Evolutionary conservation across 192 early-diverging fungal genomes (phyloP).

Genomic region (Jimgerdemannia lactiflua): DNA sequence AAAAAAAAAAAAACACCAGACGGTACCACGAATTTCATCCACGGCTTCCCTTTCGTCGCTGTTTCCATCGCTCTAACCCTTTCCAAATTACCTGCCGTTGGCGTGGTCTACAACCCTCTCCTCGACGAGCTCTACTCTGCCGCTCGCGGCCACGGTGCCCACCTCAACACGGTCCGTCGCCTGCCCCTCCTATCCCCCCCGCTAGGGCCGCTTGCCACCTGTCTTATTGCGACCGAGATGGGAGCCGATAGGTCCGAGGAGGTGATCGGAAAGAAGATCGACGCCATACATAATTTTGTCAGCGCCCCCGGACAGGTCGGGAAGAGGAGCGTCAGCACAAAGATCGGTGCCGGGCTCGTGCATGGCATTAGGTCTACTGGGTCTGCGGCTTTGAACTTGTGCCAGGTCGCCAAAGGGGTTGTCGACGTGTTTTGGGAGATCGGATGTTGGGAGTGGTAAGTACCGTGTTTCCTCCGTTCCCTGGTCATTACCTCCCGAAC

Average conservation of each 20-base stretch:
- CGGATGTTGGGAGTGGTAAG: constrained; percentile 67
- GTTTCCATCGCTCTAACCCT: constrained; percentile 85
- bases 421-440: constrained; percentile 92
- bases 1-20: constrained; percentile 26
- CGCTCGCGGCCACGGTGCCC: constrained; percentile 61
- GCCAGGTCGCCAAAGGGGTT: constrained; percentile 76
- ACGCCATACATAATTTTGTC: constrained; percentile 64
- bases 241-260: constrained; percentile 64
- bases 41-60: constrained; percentile 79
- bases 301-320: constrained; percentile 38
- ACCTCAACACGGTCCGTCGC: constrained; percentile 44
- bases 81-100: constrained; percentile 72
- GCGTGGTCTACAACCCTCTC: constrained; percentile 91
- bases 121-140: constrained; percentile 73
- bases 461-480: background rate
- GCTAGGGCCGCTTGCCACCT: constrained; percentile 60
- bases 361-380: constrained; percentile 79
- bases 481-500: background rate
- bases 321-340: constrained; percentile 1
- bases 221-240: constrained; percentile 82
- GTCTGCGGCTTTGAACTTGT: constrained; percentile 75
- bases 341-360: constrained; percentile 36
- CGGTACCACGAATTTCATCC: constrained; percentile 78
- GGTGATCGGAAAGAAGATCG: constrained; percentile 65
- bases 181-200: constrained; percentile 65